A percentile compares a stretch with the other conserved stretches of the same genome.
phyloP scores from a whole-genome alignment of 768 basidiomycete genomes.

The Leccinum arenicola region DNA sequence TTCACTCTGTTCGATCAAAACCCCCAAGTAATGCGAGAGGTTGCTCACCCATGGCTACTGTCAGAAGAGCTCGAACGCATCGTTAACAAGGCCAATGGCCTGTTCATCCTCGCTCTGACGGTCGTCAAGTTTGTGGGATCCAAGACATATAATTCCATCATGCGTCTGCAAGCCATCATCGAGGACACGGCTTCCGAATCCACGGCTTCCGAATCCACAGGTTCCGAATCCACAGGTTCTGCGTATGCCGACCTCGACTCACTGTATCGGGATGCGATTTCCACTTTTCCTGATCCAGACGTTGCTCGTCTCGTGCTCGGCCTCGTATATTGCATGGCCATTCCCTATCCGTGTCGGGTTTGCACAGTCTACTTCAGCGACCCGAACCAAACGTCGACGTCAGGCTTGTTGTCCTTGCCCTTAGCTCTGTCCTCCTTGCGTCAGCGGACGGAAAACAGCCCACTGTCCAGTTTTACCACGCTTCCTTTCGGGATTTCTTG shows the following conservation, averaged over 20 bases:
- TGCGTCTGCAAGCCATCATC: constrained; percentile 13
- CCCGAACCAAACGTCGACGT: constrained; percentile 16
- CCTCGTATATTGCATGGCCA: constrained; percentile 15
- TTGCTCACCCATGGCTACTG: constrained; percentile 21
- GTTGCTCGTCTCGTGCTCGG: constrained; percentile 17
- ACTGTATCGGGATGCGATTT: constrained; percentile 16
- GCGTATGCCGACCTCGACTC: constrained; percentile 15
- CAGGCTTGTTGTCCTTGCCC: constrained; percentile 16
- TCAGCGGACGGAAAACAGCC: constrained; percentile 13
- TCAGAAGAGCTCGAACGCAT: constrained; percentile 18
- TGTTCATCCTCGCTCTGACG: constrained; percentile 29
- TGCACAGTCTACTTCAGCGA: constrained; percentile 9
- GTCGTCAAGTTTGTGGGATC: constrained; percentile 26
- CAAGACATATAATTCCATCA: constrained; percentile 14
- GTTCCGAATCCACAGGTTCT: not conserved
- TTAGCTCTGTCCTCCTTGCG: constrained; percentile 14
- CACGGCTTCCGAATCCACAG: too few species aligned
- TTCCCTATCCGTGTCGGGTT: constrained; percentile 11
- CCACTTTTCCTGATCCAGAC: constrained; percentile 15
- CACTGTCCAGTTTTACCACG: constrained; percentile 22
- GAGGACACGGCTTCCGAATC: constrained; percentile 4
- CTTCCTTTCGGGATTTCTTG: constrained; percentile 10
- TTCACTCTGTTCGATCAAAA: constrained; percentile 7
- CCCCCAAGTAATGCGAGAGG: constrained; percentile 7
- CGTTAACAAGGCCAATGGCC: constrained; percentile 18